phyloP scores from a whole-genome alignment of 768 basidiomycete genomes.

The Suillus tomentosus region DNA sequence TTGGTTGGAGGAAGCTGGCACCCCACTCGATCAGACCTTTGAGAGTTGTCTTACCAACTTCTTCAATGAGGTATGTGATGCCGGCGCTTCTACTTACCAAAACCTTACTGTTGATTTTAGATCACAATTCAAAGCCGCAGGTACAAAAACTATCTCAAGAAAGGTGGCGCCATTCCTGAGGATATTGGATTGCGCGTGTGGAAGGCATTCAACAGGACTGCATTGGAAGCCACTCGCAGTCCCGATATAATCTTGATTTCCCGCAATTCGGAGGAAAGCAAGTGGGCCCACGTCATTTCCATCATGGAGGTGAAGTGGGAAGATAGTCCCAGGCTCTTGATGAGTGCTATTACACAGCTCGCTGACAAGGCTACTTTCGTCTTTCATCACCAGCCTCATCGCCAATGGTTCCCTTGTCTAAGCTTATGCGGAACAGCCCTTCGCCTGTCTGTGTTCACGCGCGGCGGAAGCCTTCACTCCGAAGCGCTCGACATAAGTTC shows the following conservation, averaged over 20 bases:
- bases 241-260: neutral
- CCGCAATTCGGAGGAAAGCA: neutral
- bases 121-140: too few relatives aligned
- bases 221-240: neutral
- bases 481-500: too few relatives aligned
- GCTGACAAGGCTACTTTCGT: neutral
- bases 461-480: neutral
- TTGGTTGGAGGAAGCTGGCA: too few relatives aligned
- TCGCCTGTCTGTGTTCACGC: neutral
- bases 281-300: neutral
- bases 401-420: slow-evolving; percentile 3
- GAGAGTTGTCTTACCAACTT: too few relatives aligned
- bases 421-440: neutral
- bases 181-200: neutral
- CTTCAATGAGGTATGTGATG: too few relatives aligned
- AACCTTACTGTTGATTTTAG: too few relatives aligned
- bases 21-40: too few relatives aligned
- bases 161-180: neutral
- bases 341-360: neutral
- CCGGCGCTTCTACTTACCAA: too few relatives aligned
- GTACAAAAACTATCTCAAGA: neutral
- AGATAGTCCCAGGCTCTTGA: neutral
- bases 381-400: neutral
- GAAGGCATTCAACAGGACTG: neutral
- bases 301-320: neutral